Evolutionary conservation across 495 filamentous ascomycete genomes (phyloP).

Genomic region (Hypoxylon trugodes): DNA sequence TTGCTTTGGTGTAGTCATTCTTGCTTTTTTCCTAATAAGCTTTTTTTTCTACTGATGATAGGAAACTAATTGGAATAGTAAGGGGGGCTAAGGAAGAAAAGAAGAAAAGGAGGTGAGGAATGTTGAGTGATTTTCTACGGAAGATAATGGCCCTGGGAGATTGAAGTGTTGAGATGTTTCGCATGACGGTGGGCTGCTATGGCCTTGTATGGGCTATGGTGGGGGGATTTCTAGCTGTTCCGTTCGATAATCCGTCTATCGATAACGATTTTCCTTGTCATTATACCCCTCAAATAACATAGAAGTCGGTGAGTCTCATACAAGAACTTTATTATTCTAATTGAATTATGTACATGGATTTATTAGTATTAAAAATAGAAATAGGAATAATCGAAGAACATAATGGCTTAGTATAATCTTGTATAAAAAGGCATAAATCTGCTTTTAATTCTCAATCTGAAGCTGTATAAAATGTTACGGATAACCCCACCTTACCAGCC

Average conservation of each 20-base stretch:
- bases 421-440: too few relatives aligned
- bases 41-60: conserved; percentile 1
- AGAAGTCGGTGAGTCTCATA: too few relatives aligned
- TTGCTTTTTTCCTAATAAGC: conserved; percentile 16
- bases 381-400: too few relatives aligned
- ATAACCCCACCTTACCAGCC: conserved; percentile 22
- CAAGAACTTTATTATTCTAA: too few relatives aligned
- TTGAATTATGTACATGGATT: too few relatives aligned
- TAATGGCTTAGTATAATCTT: too few relatives aligned
- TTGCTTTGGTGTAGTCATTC: conserved; percentile 83
- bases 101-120: conserved; percentile 36
- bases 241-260: conserved; percentile 23
- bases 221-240: conserved; percentile 28
- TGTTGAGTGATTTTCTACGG: conserved; percentile 35
- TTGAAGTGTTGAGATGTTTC: conserved; percentile 41
- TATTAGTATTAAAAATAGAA: too few relatives aligned
- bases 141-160: conserved; percentile 26
- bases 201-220: conserved; percentile 36
- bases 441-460: neutral
- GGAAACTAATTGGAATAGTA: conserved; percentile 26
- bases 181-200: conserved; percentile 41
- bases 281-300: conserved; percentile 10
- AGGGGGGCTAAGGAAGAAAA: conserved; percentile 33
- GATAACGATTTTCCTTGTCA: neutral
- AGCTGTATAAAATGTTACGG: neutral